Evolutionary conservation across 805 yeast species (phyloP).

Genomic region (Sungouiozyma ichnusensis): DNA sequence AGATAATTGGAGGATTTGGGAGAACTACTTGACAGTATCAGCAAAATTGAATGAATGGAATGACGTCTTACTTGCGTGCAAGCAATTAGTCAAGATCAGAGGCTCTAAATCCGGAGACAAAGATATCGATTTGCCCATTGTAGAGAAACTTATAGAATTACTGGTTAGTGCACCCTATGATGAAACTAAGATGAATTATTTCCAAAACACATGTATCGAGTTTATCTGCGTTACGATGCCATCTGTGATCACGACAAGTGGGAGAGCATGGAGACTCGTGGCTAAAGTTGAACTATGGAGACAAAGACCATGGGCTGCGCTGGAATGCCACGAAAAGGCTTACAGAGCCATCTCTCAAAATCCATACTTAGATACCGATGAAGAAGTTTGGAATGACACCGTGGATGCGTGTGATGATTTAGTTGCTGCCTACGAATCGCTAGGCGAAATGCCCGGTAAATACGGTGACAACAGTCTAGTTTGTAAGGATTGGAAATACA

Average conservation of each 20-base stretch:
- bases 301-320: slow-evolving; percentile 73
- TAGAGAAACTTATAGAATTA: slow-evolving; percentile 62
- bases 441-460: slow-evolving; percentile 78
- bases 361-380: slow-evolving; percentile 54
- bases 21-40: slow-evolving; percentile 75
- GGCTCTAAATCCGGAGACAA: slow-evolving; percentile 49
- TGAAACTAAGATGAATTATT: slow-evolving; percentile 38
- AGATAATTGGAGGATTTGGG: slow-evolving; percentile 84
- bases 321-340: slow-evolving; percentile 80
- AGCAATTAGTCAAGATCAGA: slow-evolving; percentile 47
- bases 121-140: slow-evolving; percentile 61
- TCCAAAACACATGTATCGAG: slow-evolving; percentile 59
- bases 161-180: slow-evolving; percentile 42
- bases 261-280: slow-evolving; percentile 71
- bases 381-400: slow-evolving; percentile 61
- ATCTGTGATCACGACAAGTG: slow-evolving; percentile 45
- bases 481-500: slow-evolving; percentile 86
- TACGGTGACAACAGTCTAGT: slow-evolving; percentile 75
- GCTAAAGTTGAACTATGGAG: slow-evolving; percentile 84
- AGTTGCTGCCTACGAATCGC: slow-evolving; percentile 73
- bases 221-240: slow-evolving; percentile 65
- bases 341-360: slow-evolving; percentile 58
- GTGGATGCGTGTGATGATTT: slow-evolving; percentile 71
- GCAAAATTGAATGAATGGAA: slow-evolving; percentile 78
- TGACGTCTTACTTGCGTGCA: slow-evolving; percentile 71